These are phyloP conservation scores for Pseudogymnoascus sp. DNA, from an alignment of 2,329 filamentous ascomycete species.

Conservation along the genomic window DNA sequence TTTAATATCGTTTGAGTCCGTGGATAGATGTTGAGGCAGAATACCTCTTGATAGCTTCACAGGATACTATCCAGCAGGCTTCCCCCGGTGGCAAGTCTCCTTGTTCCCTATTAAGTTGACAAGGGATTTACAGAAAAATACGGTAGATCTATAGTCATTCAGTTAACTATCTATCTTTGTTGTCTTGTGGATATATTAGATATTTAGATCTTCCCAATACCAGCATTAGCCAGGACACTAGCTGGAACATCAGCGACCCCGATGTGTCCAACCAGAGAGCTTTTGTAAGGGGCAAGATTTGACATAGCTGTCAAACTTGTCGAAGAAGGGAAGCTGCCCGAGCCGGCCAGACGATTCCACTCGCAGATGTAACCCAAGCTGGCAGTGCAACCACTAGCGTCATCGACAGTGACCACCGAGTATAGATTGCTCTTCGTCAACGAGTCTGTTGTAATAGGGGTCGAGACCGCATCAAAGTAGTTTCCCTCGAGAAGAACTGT, in stretches of 20 bases:
- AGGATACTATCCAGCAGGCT: background rate
- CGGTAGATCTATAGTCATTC: background rate
- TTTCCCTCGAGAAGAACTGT: conserved; percentile 39
- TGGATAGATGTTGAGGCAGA: too few relatives aligned
- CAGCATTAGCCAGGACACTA: conserved; percentile 28
- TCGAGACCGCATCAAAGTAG: conserved; percentile 36
- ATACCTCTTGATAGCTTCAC: too few relatives aligned
- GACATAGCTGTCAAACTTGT: conserved; percentile 22
- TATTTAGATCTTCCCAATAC: conserved; percentile 23
- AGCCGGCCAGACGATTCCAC: conserved; percentile 12
- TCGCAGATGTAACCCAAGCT: conserved; percentile 1
- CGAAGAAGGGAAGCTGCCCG: conserved; percentile 28
- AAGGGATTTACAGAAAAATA: background rate
- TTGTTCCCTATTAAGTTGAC: background rate
- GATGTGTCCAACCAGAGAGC: conserved; percentile 25
- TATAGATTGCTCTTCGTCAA: background rate
- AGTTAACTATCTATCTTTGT: background rate
- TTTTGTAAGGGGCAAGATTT: conserved; percentile 10
- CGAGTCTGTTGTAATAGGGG: conserved; percentile 21
- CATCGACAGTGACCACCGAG: background rate
- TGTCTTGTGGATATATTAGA: background rate
- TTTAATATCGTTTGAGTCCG: too few relatives aligned
- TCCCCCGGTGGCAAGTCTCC: background rate
- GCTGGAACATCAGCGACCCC: conserved; percentile 23
- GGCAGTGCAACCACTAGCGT: background rate